Evolutionary conservation across 2,329 filamentous ascomycete genomes (phyloP), one percentile per base, ranked within the genome.

Genomic region (Penicillium sp.): DNA sequence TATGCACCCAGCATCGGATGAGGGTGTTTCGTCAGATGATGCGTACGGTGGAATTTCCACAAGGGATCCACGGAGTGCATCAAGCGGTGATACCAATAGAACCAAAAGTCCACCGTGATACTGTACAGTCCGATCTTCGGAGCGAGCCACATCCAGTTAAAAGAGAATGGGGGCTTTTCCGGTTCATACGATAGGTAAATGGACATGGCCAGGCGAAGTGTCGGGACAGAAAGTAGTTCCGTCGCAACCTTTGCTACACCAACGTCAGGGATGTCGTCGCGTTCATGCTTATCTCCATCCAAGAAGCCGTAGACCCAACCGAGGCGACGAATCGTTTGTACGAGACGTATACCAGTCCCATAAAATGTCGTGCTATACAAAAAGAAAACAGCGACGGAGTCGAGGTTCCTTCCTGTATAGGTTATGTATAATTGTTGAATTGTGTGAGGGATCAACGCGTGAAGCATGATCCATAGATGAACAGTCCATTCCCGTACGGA

Each of bases 21-120:
- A 1, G 79, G 79, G 53, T 81, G 79, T 60, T 80, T 80, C 38
- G 78, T 80, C 37, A 81, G 65, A 61, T 81, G 79, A 53, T 81
- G 79, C 0, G 75, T 79, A 42, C 78, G 75, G 67, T 81, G 79
- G 59, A 73, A 80, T 44, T 77, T 70, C 79, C 79, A 81, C 7
- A 80, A 65, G 1, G 58, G 65, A 19, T 72, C 69, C 17, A 77
- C 56, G 56, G 79, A 77, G 61, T 81, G 79, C 75, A 79, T 79
- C 26, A 70, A 61, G 13, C 78, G 74, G 30, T 33, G 30, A 33
- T 33, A 33, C 30, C 30, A 33, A 33, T 33, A 33, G 30, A 33
- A 33, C 30, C 61, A 63, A 26, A 63, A 63, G 44, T 61, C 62
- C 3, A 64, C 62, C 0, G 59, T 61, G 26, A 64, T 56, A 7